These are phyloP conservation scores for Pichia gijzeniarum DNA, from an alignment of 805 yeast genomes.

Conservation along the genomic window DNA sequence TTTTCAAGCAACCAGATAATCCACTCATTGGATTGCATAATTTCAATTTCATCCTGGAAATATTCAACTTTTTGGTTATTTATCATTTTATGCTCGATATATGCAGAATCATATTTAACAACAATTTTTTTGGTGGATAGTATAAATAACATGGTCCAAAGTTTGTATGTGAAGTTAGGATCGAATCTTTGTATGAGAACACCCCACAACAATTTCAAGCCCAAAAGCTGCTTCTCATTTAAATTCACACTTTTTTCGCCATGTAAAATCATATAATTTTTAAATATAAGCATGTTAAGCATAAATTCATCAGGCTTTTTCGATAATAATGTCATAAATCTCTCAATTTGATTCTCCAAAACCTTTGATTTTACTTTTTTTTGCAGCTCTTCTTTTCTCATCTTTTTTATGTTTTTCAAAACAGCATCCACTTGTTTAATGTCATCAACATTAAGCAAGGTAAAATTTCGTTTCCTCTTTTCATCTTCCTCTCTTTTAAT, in stretches of 20 bases:
- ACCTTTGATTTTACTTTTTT: slow-evolving; percentile 39
- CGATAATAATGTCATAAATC: neutral
- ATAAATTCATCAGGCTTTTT: slow-evolving; percentile 13
- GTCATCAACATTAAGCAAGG: neutral
- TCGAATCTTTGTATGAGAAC: slow-evolving; percentile 23
- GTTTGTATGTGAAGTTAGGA: slow-evolving; percentile 11
- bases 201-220: slow-evolving; percentile 27
- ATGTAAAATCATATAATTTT: slow-evolving; percentile 30
- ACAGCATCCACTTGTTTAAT: slow-evolving; percentile 24
- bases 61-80: neutral
- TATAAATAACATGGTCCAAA: slow-evolving; percentile 16
- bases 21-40: slow-evolving; percentile 10
- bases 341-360: slow-evolving; percentile 20
- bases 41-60: slow-evolving; percentile 10
- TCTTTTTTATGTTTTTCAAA: slow-evolving; percentile 44
- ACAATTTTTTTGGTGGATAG: slow-evolving; percentile 10
- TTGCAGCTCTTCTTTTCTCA: slow-evolving; percentile 37
- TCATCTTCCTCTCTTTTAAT: slow-evolving; percentile 16
- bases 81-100: neutral
- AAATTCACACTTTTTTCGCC: slow-evolving; percentile 14
- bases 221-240: slow-evolving; percentile 23
- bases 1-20: slow-evolving; percentile 10
- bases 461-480: neutral
- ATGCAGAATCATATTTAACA: slow-evolving; percentile 3
- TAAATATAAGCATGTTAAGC: slow-evolving; percentile 24